These are phyloP conservation scores for Tulasnella calospora DNA, from an alignment of 768 basidiomycete species.

Conservation along the genomic window DNA sequence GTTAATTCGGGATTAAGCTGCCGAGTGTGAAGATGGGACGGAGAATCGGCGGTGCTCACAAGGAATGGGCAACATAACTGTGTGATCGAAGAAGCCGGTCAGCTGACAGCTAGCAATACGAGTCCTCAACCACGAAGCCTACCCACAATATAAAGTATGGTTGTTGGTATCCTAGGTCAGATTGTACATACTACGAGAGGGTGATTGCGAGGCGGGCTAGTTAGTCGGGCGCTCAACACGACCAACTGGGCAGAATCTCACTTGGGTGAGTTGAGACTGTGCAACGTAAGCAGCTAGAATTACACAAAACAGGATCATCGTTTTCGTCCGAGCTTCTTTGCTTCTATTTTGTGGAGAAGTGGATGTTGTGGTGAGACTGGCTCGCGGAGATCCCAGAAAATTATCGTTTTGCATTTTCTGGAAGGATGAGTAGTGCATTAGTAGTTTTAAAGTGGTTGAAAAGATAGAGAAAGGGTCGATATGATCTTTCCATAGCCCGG, in stretches of 20 bases:
- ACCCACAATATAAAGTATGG: slow-evolving; percentile 84
- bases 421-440: not conserved
- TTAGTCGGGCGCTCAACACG: not conserved
- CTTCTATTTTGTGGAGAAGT: not conserved
- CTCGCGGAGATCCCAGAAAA: not conserved
- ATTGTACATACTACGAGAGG: slow-evolving; percentile 65
- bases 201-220: not conserved
- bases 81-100: slow-evolving; percentile 34
- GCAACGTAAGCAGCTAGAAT: slow-evolving; percentile 54
- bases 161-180: slow-evolving; percentile 68
- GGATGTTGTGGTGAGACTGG: not conserved
- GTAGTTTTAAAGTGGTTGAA: not conserved
- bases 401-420: not conserved
- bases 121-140: not conserved
- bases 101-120: not conserved
- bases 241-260: slow-evolving; percentile 35
- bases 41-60: slow-evolving; percentile 28
- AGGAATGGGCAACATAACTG: slow-evolving; percentile 80
- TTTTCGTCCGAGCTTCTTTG: not conserved
- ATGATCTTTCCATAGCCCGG: not conserved
- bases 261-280: slow-evolving; percentile 75
- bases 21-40: not conserved
- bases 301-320: slow-evolving; percentile 25
- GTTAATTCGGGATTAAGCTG: not conserved
- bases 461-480: not conserved